These are phyloP conservation scores for Isoetes engelmannii DNA, from an alignment of 83 land plant genomes.

Conservation along the genomic window DNA sequence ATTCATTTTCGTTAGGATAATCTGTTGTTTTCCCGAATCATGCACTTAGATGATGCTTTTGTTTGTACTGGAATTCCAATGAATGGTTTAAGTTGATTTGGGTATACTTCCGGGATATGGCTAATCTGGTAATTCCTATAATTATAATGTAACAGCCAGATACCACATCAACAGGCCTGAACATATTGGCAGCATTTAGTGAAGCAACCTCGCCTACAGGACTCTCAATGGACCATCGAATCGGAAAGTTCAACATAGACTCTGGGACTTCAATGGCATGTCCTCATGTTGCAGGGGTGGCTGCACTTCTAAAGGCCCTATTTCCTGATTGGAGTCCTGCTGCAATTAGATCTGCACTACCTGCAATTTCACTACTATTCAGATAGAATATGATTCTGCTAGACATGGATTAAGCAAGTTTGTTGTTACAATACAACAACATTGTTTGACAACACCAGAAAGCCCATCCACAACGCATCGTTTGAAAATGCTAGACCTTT, in stretches of 20 bases:
- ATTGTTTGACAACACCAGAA: constrained; percentile 6
- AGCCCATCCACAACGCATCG: background rate
- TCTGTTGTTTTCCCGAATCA: too few species aligned
- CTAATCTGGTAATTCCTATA: too few species aligned
- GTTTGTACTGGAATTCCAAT: too few species aligned
- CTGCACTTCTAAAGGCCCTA: constrained; percentile 2
- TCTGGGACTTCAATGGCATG: constrained; percentile 8
- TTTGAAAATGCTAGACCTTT: constrained; percentile 5
- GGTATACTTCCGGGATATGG: too few species aligned
- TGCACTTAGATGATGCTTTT: too few species aligned
- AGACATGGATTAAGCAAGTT: background rate
- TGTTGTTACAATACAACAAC: background rate
- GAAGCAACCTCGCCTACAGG: constrained; percentile 3
- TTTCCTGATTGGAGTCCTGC: constrained; percentile 6
- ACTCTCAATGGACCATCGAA: background rate
- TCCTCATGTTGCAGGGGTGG: constrained; percentile 8
- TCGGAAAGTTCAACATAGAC: constrained; percentile 5
- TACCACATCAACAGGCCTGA: background rate
- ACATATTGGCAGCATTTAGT: constrained; percentile 7
- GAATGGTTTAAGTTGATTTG: too few species aligned
- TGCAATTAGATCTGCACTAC: constrained; percentile 1
- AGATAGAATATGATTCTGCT: too few species aligned
- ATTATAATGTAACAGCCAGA: background rate
- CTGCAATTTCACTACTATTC: too few species aligned
- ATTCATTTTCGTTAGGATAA: too few species aligned